Percentiles rank a stretch among this genome's conserved stretches.
Evolutionary conservation across 805 yeast genomes (phyloP).

Genomic region (Priceomyces haplophilus): DNA sequence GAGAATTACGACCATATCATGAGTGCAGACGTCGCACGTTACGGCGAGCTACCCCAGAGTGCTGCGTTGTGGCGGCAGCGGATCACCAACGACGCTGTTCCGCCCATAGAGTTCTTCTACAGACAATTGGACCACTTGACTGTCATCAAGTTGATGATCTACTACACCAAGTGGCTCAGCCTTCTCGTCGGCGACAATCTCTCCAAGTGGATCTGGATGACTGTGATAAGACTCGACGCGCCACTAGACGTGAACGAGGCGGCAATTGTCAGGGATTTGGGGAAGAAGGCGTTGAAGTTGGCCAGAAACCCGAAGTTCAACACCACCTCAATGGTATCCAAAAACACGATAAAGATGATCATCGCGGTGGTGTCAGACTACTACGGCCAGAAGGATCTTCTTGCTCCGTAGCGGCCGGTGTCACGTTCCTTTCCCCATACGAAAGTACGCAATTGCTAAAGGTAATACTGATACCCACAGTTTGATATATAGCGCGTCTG

Average conservation of each 20-base stretch:
- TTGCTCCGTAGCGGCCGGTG: no score
- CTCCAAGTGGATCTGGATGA: conserved; percentile 35
- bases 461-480: no score
- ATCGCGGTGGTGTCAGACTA: conserved; percentile 29
- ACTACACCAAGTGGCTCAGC: conserved; percentile 39
- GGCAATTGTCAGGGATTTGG: conserved; percentile 35
- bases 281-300: conserved; percentile 35
- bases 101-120: conserved; percentile 20
- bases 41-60: conserved; percentile 19
- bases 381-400: conserved; percentile 36
- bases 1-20: not conserved
- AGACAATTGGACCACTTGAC: conserved; percentile 27
- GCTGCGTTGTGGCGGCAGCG: conserved; percentile 31
- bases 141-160: conserved; percentile 31
- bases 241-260: conserved; percentile 31
- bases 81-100: conserved; percentile 28
- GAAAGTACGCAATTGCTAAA: no score
- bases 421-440: no score
- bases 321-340: conserved; percentile 11
- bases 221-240: conserved; percentile 34
- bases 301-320: conserved; percentile 9
- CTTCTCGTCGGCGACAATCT: conserved; percentile 22
- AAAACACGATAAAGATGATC: conserved; percentile 29
- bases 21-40: not conserved
- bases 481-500: no score